phyloP scores from a whole-genome alignment of 208 protist genomes.

The Leishmania tarentolae region DNA sequence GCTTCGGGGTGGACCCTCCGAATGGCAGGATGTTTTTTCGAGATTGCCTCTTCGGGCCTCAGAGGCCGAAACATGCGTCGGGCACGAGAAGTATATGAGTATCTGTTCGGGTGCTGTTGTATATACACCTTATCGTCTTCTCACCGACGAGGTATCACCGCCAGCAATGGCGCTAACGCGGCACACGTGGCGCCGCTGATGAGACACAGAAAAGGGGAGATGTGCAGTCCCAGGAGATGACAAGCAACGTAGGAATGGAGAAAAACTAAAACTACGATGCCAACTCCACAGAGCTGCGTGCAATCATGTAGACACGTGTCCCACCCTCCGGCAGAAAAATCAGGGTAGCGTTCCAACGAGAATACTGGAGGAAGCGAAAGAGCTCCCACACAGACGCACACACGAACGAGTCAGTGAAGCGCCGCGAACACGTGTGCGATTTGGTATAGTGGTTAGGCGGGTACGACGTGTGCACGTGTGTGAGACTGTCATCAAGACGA shows the following conservation, averaged over 20 bases:
- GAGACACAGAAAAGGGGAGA: neutral
- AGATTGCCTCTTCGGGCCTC: neutral
- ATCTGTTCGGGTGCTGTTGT: neutral
- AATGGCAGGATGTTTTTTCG: neutral
- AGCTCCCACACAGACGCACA: neutral
- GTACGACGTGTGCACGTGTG: neutral
- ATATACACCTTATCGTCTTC: neutral
- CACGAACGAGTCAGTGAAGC: neutral
- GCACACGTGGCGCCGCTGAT: neutral
- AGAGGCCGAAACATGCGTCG: neutral
- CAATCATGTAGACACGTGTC: neutral
- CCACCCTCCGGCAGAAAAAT: neutral
- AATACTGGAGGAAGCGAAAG: neutral
- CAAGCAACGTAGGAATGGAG: neutral
- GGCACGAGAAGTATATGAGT: neutral
- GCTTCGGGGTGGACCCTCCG: neutral
- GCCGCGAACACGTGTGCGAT: neutral
- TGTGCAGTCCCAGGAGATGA: neutral
- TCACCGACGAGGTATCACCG: neutral
- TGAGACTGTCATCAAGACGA: neutral
- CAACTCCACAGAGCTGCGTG: neutral
- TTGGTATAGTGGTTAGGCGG: too few relatives aligned
- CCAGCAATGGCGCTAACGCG: neutral
- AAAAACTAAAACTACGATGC: neutral
- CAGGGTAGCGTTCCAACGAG: too few relatives aligned